A percentile compares a stretch with the other conserved stretches of the same genome.
phyloP scores from a whole-genome alignment of 73 alveolate genomes.

The Tetrahymena elliotti region DNA sequence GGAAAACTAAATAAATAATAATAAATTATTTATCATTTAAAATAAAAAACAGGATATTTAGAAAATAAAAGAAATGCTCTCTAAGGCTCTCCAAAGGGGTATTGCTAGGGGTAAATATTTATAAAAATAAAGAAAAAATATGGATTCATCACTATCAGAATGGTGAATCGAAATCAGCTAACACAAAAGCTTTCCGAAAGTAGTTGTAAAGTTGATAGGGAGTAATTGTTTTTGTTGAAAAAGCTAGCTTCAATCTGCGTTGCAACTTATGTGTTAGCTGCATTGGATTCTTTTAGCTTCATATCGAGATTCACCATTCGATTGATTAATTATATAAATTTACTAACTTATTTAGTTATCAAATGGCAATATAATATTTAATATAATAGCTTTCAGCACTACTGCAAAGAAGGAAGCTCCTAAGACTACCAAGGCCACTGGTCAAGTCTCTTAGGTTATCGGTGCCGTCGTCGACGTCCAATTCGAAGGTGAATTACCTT shows the following conservation, averaged over 20 bases:
- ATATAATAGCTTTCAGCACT: not conserved
- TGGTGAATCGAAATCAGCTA: not conserved
- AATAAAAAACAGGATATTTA: not conserved
- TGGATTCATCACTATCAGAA: not conserved
- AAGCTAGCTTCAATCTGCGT: not conserved
- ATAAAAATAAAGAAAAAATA: not conserved
- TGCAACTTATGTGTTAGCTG: not conserved
- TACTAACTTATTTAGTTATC: not conserved
- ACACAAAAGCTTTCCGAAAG: not conserved
- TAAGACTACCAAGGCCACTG: conserved; percentile 17
- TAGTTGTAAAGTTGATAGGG: not conserved
- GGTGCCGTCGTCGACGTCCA: conserved; percentile 98
- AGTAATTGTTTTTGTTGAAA: not conserved
- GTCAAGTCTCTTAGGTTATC: conserved; percentile 85
- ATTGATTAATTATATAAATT: not conserved
- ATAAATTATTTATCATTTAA: not conserved
- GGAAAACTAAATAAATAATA: not conserved
- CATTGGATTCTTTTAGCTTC: not conserved
- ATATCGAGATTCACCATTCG: not conserved
- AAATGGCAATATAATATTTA: not conserved
- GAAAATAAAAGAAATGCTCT: not conserved
- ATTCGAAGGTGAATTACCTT: conserved; percentile 90
- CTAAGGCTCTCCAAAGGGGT: not conserved
- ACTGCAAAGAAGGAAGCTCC: conserved; percentile 39
- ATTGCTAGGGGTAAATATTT: not conserved